Conservation (phyloP, 805 yeast species). For the Wickerhamiella galacta region DNA sequence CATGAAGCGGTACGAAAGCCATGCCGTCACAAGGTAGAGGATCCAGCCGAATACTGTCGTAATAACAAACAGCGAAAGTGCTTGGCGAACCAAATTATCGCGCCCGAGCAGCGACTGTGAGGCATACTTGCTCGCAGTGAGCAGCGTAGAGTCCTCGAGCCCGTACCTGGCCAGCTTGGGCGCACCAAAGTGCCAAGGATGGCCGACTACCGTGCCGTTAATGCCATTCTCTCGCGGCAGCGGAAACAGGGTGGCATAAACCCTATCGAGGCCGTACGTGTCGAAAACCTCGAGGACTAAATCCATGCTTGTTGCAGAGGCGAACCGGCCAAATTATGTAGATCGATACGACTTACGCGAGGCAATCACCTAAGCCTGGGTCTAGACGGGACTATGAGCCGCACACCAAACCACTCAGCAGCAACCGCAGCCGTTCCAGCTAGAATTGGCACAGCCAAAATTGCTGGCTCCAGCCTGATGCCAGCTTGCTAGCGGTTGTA, state of each 20-base stretch:
- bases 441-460: too few species aligned
- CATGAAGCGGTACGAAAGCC: constrained; percentile 56
- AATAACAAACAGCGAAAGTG: constrained; percentile 44
- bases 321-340: too few species aligned
- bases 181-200: constrained; percentile 3
- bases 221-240: not conserved
- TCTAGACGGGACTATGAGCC: too few species aligned
- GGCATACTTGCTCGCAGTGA: constrained; percentile 40
- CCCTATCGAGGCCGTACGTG: constrained; percentile 52
- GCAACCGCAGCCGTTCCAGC: too few species aligned
- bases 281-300: constrained; percentile 70
- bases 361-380: too few species aligned
- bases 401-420: too few species aligned
- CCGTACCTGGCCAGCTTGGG: constrained; percentile 13
- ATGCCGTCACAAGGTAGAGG: constrained; percentile 62
- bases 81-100: constrained; percentile 55
- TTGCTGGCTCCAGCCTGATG: too few species aligned
- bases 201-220: constrained; percentile 1
- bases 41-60: constrained; percentile 75
- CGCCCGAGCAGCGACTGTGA: constrained; percentile 57
- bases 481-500: too few species aligned
- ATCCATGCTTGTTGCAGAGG: constrained; percentile 49
- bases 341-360: too few species aligned
- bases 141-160: constrained; percentile 32
- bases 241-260: constrained; percentile 58